Base-by-base conservation (phyloP, 352 stramenopile species). In the Pythium utonaiense region DNA sequence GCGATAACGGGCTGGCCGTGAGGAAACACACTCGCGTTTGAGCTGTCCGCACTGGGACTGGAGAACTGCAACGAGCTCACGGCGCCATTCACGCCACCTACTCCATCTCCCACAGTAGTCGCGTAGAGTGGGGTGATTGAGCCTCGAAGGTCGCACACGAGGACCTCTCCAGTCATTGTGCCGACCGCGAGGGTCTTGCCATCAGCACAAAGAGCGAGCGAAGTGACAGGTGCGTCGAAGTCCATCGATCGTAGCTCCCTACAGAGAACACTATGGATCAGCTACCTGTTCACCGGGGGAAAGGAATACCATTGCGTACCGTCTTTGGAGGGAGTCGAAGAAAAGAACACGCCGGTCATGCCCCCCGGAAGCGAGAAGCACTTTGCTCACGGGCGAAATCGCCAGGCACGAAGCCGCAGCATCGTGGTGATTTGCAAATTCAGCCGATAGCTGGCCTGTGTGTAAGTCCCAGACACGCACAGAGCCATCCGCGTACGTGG, bases 301-400 rank as follows among this genome's bases (percentile, higher is more conserved):
- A 44, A 22, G 36, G 16, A 4, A n/a, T 44, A 6, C 16, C 10
- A 24, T 3, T 9, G 3, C 16, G 36, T 78, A 91, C 82, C 76
- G 79, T 38, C 74, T 66, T 57, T 88, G 78, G 3, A 73, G 61
- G 0, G 74, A 86, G 60, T 91, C 82, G 48, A 81, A 88, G 66
- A 91, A 91, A n/a, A 87, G 69, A 2, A 91, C 76, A 47, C 82
- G 75, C 1, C 80, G 74, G 53, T 91, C 82, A 31, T 86, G 67
- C 3, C 82, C 82, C 1, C 77, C 78, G 1, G 74, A 75, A 14
- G 64, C 74, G 1, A 91, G 63, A 25, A 89, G 60, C 38, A 88
- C 74, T 62, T 91, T 91, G 55, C 79, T 89, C 17, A 89, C 76
- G 7, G 82, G 79, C 1, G 82, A 91, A 19, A 91, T 73, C 19